Evolutionary conservation across 306 rosid species (phyloP).

Genomic region (Trifolium repens): DNA sequence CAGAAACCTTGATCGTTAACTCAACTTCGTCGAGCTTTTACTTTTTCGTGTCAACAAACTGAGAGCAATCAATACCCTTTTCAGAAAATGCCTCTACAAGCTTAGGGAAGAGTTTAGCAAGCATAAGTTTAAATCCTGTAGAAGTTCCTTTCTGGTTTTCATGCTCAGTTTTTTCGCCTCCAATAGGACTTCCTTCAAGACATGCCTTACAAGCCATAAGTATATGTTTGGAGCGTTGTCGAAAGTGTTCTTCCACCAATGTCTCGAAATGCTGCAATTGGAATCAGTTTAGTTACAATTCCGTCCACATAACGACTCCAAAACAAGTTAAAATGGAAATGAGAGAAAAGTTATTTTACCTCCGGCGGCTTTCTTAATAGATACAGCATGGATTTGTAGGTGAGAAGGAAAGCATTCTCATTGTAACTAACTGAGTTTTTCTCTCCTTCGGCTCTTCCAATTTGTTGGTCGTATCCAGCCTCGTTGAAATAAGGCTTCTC

Average conservation of each 20-base stretch:
- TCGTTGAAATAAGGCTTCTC: slow-evolving; percentile 98
- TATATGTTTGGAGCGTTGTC: slow-evolving; percentile 56
- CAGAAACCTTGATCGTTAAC: slow-evolving; percentile 19
- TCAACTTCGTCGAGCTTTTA: slow-evolving; percentile 30
- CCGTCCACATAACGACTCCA: neutral
- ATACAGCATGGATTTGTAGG: slow-evolving; percentile 84
- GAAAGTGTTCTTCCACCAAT: slow-evolving; percentile 81
- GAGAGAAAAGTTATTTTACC: slow-evolving; percentile 52
- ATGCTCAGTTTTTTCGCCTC: slow-evolving; percentile 42
- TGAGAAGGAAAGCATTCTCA: slow-evolving; percentile 88
- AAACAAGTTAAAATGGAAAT: too few relatives aligned
- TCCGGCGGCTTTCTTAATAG: slow-evolving; percentile 70
- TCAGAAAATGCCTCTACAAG: slow-evolving; percentile 75
- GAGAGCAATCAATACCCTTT: slow-evolving; percentile 77
- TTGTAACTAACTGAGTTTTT: slow-evolving; percentile 89
- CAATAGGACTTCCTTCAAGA: slow-evolving; percentile 80
- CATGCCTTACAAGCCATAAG: slow-evolving; percentile 74
- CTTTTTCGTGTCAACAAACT: slow-evolving; percentile 51
- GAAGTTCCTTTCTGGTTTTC: slow-evolving; percentile 66
- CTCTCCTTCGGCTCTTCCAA: slow-evolving; percentile 95
- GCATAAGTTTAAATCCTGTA: slow-evolving; percentile 89
- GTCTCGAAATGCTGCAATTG: slow-evolving; percentile 78
- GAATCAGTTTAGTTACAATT: slow-evolving; percentile 36
- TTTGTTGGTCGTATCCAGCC: slow-evolving; percentile 93
- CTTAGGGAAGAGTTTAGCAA: slow-evolving; percentile 81